Conservation (phyloP, 768 basidiomycete species). For the Clitopilus passeckerianus region DNA sequence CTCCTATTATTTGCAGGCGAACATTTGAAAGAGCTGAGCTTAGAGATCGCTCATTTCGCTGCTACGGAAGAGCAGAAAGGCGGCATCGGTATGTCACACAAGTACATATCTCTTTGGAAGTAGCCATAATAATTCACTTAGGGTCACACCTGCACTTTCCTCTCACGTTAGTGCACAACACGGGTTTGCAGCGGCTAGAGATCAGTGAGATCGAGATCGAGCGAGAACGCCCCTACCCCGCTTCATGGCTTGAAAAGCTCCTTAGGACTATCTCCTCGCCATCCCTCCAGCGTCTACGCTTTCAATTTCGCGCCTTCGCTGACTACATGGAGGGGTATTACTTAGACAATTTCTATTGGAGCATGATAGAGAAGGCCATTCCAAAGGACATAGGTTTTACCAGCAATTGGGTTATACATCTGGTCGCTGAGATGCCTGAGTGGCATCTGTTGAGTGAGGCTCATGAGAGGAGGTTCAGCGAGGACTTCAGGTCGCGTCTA, state of each 20-base stretch:
- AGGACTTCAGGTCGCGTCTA: no score
- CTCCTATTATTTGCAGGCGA: neutral
- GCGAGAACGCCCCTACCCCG: neutral
- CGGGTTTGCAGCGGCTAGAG: neutral
- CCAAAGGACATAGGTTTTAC: neutral
- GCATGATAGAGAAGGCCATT: neutral
- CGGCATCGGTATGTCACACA: no score
- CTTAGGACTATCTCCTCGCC: neutral
- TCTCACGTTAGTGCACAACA: neutral
- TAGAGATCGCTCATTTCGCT: neutral
- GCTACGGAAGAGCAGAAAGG: neutral
- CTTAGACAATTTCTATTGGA: neutral
- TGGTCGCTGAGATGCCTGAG: no score
- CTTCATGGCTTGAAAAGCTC: neutral
- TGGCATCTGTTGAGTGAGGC: no score
- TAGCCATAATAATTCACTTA: no score
- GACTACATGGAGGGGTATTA: neutral
- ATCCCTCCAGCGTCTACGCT: neutral
- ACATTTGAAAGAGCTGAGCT: neutral
- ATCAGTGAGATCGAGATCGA: neutral
- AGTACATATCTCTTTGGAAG: no score
- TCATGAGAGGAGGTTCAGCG: no score
- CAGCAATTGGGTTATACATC: no score
- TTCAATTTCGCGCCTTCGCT: neutral
- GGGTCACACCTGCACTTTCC: neutral